phyloP scores from a whole-genome alignment of 306 rosid species.

The Arachis hypogaea region DNA sequence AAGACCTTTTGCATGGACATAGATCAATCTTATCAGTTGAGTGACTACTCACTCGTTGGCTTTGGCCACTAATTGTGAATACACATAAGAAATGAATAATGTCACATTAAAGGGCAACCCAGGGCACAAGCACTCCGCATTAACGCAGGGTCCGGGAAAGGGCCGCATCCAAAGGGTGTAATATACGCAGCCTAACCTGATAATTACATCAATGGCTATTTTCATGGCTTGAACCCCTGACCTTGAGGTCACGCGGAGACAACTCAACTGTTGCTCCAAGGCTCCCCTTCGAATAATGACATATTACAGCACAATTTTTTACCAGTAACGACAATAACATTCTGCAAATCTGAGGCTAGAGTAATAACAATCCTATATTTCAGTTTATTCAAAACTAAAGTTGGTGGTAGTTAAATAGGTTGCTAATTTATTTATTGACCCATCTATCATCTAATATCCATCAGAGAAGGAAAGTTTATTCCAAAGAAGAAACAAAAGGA shows the following conservation, averaged over 20 bases:
- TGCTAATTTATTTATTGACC: constrained; percentile 25
- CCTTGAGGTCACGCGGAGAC: no score
- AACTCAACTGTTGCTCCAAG: no score
- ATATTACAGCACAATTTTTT: constrained; percentile 5
- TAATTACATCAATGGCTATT: no score
- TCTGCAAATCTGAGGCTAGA: constrained; percentile 25
- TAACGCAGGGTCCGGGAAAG: no score
- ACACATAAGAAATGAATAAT: background rate
- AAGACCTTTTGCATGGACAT: background rate
- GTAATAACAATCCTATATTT: constrained; percentile 23
- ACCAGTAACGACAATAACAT: constrained; percentile 15
- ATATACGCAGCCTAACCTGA: no score
- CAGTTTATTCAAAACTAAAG: constrained; percentile 27
- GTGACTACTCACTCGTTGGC: constrained; percentile 13
- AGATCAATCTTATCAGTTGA: constrained; percentile 22
- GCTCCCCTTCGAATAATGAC: background rate
- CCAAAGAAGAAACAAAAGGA: constrained; percentile 30
- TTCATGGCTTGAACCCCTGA: no score
- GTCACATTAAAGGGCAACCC: no score
- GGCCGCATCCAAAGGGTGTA: background rate
- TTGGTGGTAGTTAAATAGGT: background rate
- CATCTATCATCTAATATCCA: constrained; percentile 15
- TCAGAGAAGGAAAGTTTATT: constrained; percentile 18
- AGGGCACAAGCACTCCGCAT: no score
- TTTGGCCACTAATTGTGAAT: background rate